A percentile compares a stretch with the other conserved stretches of the same genome.
phyloP scores from a whole-genome alignment of 192 early-diverging fungal genomes.

The Coemansia sp. region DNA sequence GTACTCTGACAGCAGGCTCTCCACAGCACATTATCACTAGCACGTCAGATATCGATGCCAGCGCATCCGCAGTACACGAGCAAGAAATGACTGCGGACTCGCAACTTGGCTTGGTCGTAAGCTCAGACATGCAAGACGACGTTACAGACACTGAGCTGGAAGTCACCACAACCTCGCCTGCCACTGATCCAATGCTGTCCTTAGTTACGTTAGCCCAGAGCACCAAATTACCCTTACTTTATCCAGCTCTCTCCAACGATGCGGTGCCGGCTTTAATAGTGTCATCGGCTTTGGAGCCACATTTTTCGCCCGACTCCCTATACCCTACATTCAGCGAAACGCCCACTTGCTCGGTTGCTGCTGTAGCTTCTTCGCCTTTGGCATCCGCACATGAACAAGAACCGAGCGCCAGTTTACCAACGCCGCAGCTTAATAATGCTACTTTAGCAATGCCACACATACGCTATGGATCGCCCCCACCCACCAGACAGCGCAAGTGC shows the following conservation, averaged over 20 bases:
- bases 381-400: background rate
- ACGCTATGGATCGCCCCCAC: slow-evolving; percentile 5
- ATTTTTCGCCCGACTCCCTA: background rate
- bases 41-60: background rate
- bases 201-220: background rate
- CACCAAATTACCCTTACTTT: background rate
- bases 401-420: background rate
- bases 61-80: slow-evolving; percentile 16
- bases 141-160: slow-evolving; percentile 11
- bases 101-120: slow-evolving; percentile 7
- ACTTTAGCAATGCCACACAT: background rate
- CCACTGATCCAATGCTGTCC: background rate
- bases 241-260: background rate
- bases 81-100: slow-evolving; percentile 23
- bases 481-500: background rate
- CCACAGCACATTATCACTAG: background rate
- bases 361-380: background rate
- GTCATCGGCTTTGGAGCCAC: background rate
- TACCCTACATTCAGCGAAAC: background rate
- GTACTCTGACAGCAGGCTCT: background rate
- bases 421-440: background rate
- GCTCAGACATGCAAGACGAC: slow-evolving; percentile 14
- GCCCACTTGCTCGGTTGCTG: background rate
- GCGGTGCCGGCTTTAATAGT: background rate
- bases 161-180: background rate